phyloP scores from a whole-genome alignment of 257 asterid genomes.

The Thymus quinquecostatus region DNA sequence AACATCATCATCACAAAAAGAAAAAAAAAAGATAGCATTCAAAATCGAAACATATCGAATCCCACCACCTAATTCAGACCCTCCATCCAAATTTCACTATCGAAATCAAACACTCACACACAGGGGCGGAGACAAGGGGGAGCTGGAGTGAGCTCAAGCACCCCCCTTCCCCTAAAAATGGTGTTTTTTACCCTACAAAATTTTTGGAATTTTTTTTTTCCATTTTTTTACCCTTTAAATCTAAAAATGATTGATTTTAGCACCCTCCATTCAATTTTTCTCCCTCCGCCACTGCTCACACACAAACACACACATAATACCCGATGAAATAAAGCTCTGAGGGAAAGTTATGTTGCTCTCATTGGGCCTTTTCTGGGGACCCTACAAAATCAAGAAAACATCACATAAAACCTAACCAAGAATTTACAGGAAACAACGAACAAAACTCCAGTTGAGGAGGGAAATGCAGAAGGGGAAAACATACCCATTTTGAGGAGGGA shows the following conservation, averaged over 20 bases:
- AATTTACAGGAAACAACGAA: background rate
- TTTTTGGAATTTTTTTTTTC: no score
- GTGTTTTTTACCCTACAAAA: no score
- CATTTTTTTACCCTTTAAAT: no score
- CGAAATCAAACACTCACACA: no score
- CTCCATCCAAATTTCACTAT: no score
- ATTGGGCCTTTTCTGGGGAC: constrained; percentile 53
- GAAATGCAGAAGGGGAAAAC: background rate
- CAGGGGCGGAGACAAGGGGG: no score
- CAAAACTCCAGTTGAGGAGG: background rate
- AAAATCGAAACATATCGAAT: constrained; percentile 7
- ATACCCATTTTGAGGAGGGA: no score
- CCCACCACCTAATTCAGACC: constrained; percentile 25
- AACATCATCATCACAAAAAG: background rate
- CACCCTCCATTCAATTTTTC: no score
- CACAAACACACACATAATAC: constrained; percentile 32
- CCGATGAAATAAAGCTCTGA: constrained; percentile 53
- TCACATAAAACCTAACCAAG: background rate
- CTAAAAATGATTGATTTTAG: no score
- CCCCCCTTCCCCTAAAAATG: no score
- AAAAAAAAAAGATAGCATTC: background rate
- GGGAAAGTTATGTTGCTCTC: constrained; percentile 48
- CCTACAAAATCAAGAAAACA: constrained; percentile 46
- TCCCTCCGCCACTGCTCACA: no score
- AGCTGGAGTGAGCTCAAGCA: no score